Conservation (phyloP, 495 filamentous ascomycete genomes). For the Penicillium lividum region DNA sequence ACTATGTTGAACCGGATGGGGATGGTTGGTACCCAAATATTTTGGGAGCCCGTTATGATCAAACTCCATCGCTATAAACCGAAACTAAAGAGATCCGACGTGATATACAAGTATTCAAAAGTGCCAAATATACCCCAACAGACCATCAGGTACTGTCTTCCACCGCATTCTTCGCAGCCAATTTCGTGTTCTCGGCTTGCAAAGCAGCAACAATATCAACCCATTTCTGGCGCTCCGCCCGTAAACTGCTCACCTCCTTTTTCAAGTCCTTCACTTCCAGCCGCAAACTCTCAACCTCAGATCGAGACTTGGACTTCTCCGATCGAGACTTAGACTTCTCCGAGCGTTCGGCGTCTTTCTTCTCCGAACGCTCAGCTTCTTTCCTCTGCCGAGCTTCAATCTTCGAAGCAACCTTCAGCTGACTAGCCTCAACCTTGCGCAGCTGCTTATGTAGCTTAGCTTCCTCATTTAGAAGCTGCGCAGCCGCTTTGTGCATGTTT, state of each 20-base stretch:
- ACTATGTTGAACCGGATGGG: too few relatives aligned
- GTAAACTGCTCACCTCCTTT: conserved; percentile 57
- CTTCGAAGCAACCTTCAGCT: conserved; percentile 45
- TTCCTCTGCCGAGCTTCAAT: conserved; percentile 49
- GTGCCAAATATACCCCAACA: background rate
- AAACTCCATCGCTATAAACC: background rate
- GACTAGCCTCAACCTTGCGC: conserved; percentile 39
- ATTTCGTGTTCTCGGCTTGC: conserved; percentile 62
- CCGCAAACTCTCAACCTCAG: conserved; percentile 51
- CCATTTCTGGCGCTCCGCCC: conserved; percentile 62
- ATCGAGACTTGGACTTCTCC: conserved; percentile 50
- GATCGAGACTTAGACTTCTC: conserved; percentile 42
- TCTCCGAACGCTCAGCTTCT: conserved; percentile 50
- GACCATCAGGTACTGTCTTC: background rate
- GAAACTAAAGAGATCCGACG: background rate
- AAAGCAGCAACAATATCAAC: conserved; percentile 61
- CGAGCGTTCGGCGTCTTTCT: conserved; percentile 46
- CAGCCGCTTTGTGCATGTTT: conserved; percentile 31
- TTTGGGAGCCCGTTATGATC: too few relatives aligned
- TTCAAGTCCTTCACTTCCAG: conserved; percentile 56
- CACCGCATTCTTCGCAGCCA: conserved; percentile 28
- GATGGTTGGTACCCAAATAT: too few relatives aligned
- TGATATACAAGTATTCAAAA: background rate
- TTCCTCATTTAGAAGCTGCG: conserved; percentile 35
- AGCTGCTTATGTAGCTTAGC: conserved; percentile 41